Conservation (phyloP, 1,284 basidiomycete genomes). For the Trametes polyzona region DNA sequence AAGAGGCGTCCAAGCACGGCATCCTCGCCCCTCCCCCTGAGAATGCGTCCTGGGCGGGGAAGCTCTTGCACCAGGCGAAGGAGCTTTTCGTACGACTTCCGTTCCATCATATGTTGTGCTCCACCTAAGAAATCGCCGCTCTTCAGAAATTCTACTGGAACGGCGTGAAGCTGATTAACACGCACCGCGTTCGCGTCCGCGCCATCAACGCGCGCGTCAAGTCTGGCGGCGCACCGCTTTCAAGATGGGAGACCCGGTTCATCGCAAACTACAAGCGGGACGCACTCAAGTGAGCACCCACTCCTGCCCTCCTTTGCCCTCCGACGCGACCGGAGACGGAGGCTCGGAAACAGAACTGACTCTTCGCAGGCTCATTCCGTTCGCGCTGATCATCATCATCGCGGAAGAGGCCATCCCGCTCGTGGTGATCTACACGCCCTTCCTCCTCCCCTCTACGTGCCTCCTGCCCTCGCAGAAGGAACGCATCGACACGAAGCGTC, state of each 20-base stretch:
- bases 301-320: not conserved
- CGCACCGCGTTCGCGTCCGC: conserved; percentile 56
- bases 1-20: conserved; percentile 67
- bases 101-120: not conserved
- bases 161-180: conserved; percentile 71
- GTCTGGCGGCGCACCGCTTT: conserved; percentile 58
- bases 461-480: conserved; percentile 82
- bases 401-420: conserved; percentile 85
- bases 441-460: conserved; percentile 85
- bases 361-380: conserved; percentile 71
- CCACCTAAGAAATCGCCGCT: conserved; percentile 14
- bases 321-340: not conserved
- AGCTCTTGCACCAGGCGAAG: conserved; percentile 65
- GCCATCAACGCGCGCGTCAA: conserved; percentile 58
- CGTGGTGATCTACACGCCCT: conserved; percentile 85
- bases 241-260: conserved; percentile 68
- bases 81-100: conserved; percentile 62
- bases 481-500: conserved; percentile 66
- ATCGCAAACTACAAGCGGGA: conserved; percentile 67
- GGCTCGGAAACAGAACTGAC: not conserved
- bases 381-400: conserved; percentile 74
- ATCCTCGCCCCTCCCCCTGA: conserved; percentile 67
- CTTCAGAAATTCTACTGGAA: conserved; percentile 78
- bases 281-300: conserved; percentile 60
- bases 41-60: conserved; percentile 57